phyloP scores from a whole-genome alignment of 306 rosid genomes.

The Castanea sativa region DNA sequence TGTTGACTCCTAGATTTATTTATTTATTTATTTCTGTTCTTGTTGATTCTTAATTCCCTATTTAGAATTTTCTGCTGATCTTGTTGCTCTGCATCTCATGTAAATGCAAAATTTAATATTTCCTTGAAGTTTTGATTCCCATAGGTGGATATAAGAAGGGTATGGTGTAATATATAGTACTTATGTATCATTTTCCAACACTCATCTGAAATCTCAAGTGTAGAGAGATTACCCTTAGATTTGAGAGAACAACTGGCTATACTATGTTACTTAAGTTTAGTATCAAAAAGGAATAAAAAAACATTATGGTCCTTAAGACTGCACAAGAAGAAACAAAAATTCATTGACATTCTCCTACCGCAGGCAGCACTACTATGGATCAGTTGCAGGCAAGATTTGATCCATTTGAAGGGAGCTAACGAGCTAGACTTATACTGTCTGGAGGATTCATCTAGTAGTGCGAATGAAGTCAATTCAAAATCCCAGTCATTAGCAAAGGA shows the following conservation, averaged over 20 bases:
- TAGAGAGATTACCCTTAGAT: neutral
- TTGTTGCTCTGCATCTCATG: neutral
- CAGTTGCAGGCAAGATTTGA: conserved; percentile 59
- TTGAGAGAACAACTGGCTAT: neutral
- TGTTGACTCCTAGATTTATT: too few relatives aligned
- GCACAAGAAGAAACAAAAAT: conserved; percentile 24
- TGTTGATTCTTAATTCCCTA: too few relatives aligned
- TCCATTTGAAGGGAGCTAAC: conserved; percentile 42
- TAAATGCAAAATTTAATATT: neutral
- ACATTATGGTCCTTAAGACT: conserved; percentile 10
- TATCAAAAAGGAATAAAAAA: too few relatives aligned
- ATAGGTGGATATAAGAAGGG: neutral
- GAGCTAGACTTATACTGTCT: conserved; percentile 41
- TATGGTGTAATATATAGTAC: neutral
- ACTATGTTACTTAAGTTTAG: neutral
- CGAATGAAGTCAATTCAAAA: conserved; percentile 32
- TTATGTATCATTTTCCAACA: neutral
- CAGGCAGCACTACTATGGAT: conserved; percentile 72
- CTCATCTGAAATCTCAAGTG: neutral
- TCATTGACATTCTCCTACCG: conserved; percentile 35
- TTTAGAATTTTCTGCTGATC: too few relatives aligned
- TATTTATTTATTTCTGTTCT: too few relatives aligned
- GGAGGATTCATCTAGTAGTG: conserved; percentile 29
- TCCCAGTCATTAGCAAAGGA: conserved; percentile 34
- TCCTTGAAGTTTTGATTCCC: neutral